Evolutionary conservation across 768 basidiomycete species (phyloP), one percentile per base, ranked within the genome.

Genomic region (Coprinopsis strossmayeri): DNA sequence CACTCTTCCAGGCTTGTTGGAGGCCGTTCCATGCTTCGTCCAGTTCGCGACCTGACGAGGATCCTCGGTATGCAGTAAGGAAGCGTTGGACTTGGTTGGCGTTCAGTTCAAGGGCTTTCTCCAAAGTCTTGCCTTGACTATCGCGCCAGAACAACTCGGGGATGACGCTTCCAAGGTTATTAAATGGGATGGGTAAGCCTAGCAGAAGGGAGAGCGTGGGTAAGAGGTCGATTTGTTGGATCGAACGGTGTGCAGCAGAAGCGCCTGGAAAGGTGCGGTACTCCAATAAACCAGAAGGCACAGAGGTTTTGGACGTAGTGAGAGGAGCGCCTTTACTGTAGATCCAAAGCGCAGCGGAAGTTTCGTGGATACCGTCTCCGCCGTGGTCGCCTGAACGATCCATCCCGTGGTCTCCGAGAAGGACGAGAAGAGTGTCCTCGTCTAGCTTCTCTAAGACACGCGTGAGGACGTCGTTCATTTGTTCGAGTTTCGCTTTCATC

Each of bases 391-490:
- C 96, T 18, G 86, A 77, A 34, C 78, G 72, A 58, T 97, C 93
- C 96, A 99, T 98, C 0, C 96, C 96, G 58, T 98, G 96, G 61
- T 99, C 95, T 1, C 96, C 96, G 1, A 98, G 71, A 1, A 99
- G 76, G 47, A 99, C 80, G 3, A 99, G 74, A 0, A 99, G 70
- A 0, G 96, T 98, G 43, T 95, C 87, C n/a, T 87, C 71, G 46
- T 96, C 86, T 42, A 96, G 61, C 13, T 71, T 55, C 0, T 79
- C 75, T 3, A 98, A 89, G 3, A 95, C 83, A 4, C 78, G 72
- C 11, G 64, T 62, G 1, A 99, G 67, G 0, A 96, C 82, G 24
- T 72, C 61, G 61, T 98, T 82, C 91, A 97, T 95, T 62, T 97
- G 91, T 49, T 69, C 61, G 17, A 98, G 70, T 64, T 99, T 99